Base-by-base conservation (phyloP, 108 stramenopile genomes). In the Aurantiochytrium sp. region DNA sequence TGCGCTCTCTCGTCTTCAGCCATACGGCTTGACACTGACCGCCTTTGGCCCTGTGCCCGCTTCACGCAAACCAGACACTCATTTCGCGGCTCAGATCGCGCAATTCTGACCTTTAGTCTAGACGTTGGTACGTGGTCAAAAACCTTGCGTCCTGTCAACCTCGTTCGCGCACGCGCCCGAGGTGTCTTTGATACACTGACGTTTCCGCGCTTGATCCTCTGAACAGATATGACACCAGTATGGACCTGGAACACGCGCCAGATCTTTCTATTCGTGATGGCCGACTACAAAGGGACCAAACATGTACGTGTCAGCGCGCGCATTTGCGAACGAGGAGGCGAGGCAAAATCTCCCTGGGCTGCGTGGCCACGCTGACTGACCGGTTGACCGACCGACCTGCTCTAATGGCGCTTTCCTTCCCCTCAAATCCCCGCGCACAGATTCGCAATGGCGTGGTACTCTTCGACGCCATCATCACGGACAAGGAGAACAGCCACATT, bases 51-150 rank as follows among this genome's bases (percentile, higher is more conserved):
- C n/a, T n/a, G n/a, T n/a, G n/a, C n/a, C n/a, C n/a, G n/a, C 50
- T 52, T 3, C 17, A 52, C 17, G 50, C 50, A 52, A 52, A 52
- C 3, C 45, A 81, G 73, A 48, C 15, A 42, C 32, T 27, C 59
- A 24, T 65, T 65, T 34, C 59, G 59, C 24, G 59, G 59, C 27
- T 30, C 59, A 17, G 59, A 65, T 19, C 59, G 59, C 12, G 73
- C 73, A 27, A 42, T 81, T 48, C 32, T 81, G 73, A 81, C 73
- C 8, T 81, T 81, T 17, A 48, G 30, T 30, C 39, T 81, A 12
- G 73, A 81, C 32, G 45, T 81, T 24, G 73, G 73, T 81, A 81
- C 21, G 73, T 68, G n/a, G n/a, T n/a, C n/a, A n/a, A n/a, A n/a
- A n/a, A n/a, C n/a, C n/a, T n/a, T n/a, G n/a, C n/a, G n/a, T n/a